Evolutionary conservation across 2,329 filamentous ascomycete species (phyloP), one percentile per base, ranked within the genome.

Genomic region (Pseudogymnoascus sp.): DNA sequence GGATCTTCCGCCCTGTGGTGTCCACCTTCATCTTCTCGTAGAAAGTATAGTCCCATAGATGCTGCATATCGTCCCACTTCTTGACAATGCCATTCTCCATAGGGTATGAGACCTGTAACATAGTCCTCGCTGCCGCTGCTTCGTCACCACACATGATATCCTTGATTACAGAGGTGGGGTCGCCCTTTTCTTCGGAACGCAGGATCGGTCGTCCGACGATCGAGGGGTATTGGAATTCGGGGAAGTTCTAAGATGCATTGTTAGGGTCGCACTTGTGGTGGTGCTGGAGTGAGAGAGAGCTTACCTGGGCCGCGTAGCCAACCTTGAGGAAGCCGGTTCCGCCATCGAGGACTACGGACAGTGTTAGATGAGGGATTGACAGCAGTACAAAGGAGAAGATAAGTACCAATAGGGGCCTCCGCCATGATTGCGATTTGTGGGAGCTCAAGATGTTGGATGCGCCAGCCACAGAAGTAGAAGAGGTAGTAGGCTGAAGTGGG

Each of bases 21-120:
- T 97, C 90, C 69, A 99, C 81, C 76, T 92, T 86, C 85, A 99
- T 90, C 85, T 97, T 97, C 76, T 99, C 93, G 77, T 85, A 88
- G 77, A 99, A 99, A 25, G 94, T 99, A 76, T 95, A 97, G 79
- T 99, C 93, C 94, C 94, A 99, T 62, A 99, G 87, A 74, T 97
- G 93, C 80, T 96, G 91, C 94, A 99, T 99, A 77, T 99, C 94
- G 70, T 99, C 94, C 94, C 94, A 99, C 74, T 92, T 92, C 84
- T 97, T 97, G 69, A 99, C 92, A 72, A 99, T 97, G 71, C 94
- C 94, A 76, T 99, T 99, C 78, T 99, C 94, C 94, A 99, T 99
- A 70, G 94, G 94, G 76, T 99, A 99, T 77, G 89, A 96, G 74
- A 99, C 95, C 77, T 99, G 94, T 65, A 99, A 86, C 92, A 97